Percentiles rank a stretch among this genome's conserved stretches.
Conservation (phyloP, 257 asterid genomes). For the Fraxinus pennsylvanica region DNA sequence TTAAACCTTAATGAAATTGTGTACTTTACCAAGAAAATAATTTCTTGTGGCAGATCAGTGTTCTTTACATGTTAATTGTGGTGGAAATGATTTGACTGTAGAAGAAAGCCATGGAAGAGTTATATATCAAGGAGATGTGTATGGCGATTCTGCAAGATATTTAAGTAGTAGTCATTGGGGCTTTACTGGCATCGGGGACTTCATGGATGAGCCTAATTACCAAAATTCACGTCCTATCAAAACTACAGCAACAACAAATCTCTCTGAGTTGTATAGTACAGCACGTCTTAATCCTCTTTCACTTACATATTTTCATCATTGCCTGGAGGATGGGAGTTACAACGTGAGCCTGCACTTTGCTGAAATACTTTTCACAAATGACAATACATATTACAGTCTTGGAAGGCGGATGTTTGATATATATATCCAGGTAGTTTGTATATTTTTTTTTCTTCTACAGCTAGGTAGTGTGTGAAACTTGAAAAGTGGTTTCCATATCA, state of each 20-base stretch:
- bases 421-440: slow-evolving; percentile 68
- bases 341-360: slow-evolving; percentile 77
- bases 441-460: background rate
- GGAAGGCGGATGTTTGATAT: slow-evolving; percentile 74
- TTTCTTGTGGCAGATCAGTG: slow-evolving; percentile 63
- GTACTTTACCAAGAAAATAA: slow-evolving; percentile 21
- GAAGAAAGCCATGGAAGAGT: slow-evolving; percentile 43
- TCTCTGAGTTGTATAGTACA: slow-evolving; percentile 58
- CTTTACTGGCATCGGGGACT: slow-evolving; percentile 82
- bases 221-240: slow-evolving; percentile 51
- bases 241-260: slow-evolving; percentile 30
- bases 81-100: slow-evolving; percentile 57
- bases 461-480: background rate
- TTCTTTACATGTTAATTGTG: slow-evolving; percentile 76
- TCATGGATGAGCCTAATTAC: slow-evolving; percentile 65
- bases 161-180: slow-evolving; percentile 62
- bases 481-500: background rate
- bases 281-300: slow-evolving; percentile 82
- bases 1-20: background rate
- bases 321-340: slow-evolving; percentile 81
- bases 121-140: slow-evolving; percentile 69
- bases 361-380: slow-evolving; percentile 63
- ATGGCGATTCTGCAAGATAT: slow-evolving; percentile 59
- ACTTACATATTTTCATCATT: slow-evolving; percentile 71
- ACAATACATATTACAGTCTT: slow-evolving; percentile 63